Evolutionary conservation across 177 flowering plant species (phyloP), one percentile per base, ranked within the genome.

Genomic region (Vitis hybrid): DNA sequence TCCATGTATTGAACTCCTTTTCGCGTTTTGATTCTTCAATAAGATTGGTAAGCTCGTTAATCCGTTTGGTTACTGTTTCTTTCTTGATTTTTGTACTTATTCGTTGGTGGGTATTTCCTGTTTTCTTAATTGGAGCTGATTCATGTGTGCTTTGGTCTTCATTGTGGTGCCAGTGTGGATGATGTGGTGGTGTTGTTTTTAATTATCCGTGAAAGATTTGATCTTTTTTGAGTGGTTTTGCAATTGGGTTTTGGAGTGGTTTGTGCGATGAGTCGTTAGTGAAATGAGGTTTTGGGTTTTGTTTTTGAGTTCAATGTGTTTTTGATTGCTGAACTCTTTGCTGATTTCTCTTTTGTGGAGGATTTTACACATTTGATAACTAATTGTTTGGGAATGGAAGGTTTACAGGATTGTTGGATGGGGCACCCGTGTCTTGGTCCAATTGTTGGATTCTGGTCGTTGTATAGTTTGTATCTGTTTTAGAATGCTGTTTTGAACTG

Each of bases 1-100:
- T 58, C 49, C 12, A 2, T 57, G 54, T 19, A 34, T 50, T 61
- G 13, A 14, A 57, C 9, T 70, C 19, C 23, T 48, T 9, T 55
- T 19, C 62, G 32, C 62, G 68, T 18, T 62, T 68, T 58, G 73
- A 72, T 72, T 66, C 60, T 3, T 52, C 49, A 26, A 19, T 10
- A 54, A 26, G 73, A 65, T 72, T 80, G 54, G 74, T 68, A 67
- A 67, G 78, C 74, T 72, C 66, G 30, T 58, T 62, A 11, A 30
- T 68, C 51, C 18, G 9, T 51, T 59, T 76, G 62, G 64, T 62
- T 34, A 62, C 15, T 68, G 11, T 64, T 67, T 18, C 0, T 75
- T 72, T 51, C 52, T 23, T 30, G 3, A 4, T 56, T 56, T 52
- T 18, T 17, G 6, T 19, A 2, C 59, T 68, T 60, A 10, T 75